A percentile compares a stretch with the other conserved stretches of the same genome.
phyloP scores from a whole-genome alignment of 2,329 filamentous ascomycete species.

The Monosporascus ibericus region DNA sequence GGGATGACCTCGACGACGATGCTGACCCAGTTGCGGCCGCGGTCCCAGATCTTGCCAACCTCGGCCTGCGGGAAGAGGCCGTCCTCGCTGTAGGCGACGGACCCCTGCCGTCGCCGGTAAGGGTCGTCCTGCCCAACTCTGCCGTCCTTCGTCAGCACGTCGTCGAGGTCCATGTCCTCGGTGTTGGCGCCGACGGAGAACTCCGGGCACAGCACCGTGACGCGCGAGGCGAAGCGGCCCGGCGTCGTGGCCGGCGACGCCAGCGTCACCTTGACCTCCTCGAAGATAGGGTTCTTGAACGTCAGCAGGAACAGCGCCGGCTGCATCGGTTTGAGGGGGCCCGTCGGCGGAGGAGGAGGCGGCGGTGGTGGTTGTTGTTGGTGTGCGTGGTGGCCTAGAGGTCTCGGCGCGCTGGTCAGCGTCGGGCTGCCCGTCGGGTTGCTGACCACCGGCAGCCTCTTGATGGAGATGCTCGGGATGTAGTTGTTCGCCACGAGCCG shows the following conservation, averaged over 20 bases:
- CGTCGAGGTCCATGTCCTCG: slow-evolving; percentile 78
- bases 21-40: slow-evolving; percentile 88
- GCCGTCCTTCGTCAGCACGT: slow-evolving; percentile 62
- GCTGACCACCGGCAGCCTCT: slow-evolving; percentile 41
- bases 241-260: slow-evolving; percentile 78
- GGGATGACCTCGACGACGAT: slow-evolving; percentile 88
- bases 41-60: slow-evolving; percentile 94
- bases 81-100: slow-evolving; percentile 26
- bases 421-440: slow-evolving; percentile 8
- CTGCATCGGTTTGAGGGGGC: slow-evolving; percentile 47
- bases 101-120: slow-evolving; percentile 27
- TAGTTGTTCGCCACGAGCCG: slow-evolving; percentile 82
- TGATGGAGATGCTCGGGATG: slow-evolving; percentile 75
- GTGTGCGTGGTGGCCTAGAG: slow-evolving; percentile 25
- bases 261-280: slow-evolving; percentile 78
- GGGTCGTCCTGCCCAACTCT: background rate
- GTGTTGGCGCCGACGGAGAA: slow-evolving; percentile 94
- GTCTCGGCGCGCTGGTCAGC: slow-evolving; percentile 8
- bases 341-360: slow-evolving; percentile 7
- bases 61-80: slow-evolving; percentile 56
- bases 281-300: slow-evolving; percentile 90
- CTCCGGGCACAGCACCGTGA: slow-evolving; percentile 89
- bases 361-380: slow-evolving; percentile 17
- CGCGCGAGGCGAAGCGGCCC: slow-evolving; percentile 67
- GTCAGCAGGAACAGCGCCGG: slow-evolving; percentile 79